Conservation (phyloP, 2,329 filamentous ascomycete species). For the Ophiosphaerella herpotricha region DNA sequence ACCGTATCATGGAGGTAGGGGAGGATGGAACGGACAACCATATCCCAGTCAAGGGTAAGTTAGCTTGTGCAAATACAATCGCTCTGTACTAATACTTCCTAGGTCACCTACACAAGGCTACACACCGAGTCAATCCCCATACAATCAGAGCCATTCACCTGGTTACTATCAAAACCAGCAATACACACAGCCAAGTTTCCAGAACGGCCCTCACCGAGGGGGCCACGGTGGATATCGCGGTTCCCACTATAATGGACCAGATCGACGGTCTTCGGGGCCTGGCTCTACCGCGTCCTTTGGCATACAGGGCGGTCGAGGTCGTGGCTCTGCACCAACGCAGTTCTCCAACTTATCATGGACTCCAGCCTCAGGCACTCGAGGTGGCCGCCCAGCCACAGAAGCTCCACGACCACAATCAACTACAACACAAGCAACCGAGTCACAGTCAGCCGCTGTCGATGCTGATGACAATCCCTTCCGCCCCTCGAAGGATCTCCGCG, state of each 20-base stretch:
- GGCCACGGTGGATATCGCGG: slow-evolving; percentile 62
- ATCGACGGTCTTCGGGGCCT: slow-evolving; percentile 52
- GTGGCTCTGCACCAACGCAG: slow-evolving; percentile 54
- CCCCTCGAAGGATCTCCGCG: slow-evolving; percentile 67
- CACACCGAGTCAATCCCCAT: slow-evolving; percentile 60
- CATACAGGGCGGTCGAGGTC: slow-evolving; percentile 56
- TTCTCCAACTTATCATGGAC: slow-evolving; percentile 76
- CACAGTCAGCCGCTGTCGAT: slow-evolving; percentile 47
- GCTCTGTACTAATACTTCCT: slow-evolving; percentile 27
- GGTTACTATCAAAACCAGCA: slow-evolving; percentile 57
- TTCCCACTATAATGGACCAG: slow-evolving; percentile 51
- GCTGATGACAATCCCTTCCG: slow-evolving; percentile 66
- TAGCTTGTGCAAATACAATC: background rate
- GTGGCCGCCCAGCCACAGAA: slow-evolving; percentile 53
- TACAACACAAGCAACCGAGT: slow-evolving; percentile 11
- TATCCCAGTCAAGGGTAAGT: slow-evolving; percentile 57
- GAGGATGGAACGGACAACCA: slow-evolving; percentile 56
- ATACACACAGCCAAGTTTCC: slow-evolving; percentile 61
- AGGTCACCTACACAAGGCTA: slow-evolving; percentile 60
- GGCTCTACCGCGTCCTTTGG: slow-evolving; percentile 48
- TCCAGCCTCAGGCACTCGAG: slow-evolving; percentile 59
- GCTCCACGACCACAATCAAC: slow-evolving; percentile 36
- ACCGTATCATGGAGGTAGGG: slow-evolving; percentile 61
- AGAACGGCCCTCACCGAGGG: slow-evolving; percentile 56
- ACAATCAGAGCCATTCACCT: slow-evolving; percentile 49